These are phyloP conservation scores for Inonotus hispidus DNA, from an alignment of 1,284 basidiomycete species.

Conservation along the genomic window DNA sequence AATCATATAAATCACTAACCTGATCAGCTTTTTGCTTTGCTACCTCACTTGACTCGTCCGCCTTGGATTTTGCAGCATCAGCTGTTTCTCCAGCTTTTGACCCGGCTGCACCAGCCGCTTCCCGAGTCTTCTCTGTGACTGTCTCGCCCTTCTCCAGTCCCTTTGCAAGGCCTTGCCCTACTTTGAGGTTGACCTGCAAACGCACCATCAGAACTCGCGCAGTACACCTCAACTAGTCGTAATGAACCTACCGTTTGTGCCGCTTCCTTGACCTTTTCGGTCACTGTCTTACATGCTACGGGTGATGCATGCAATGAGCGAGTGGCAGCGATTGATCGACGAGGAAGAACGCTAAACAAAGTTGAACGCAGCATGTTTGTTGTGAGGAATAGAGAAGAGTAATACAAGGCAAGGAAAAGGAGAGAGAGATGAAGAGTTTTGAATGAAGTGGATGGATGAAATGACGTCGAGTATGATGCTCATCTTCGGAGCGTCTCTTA, in stretches of 20 bases:
- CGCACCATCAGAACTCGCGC: neutral
- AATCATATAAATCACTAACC: slow-evolving; percentile 27
- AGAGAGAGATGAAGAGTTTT: neutral
- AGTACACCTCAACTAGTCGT: neutral
- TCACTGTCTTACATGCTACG: slow-evolving; percentile 43
- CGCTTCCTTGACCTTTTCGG: slow-evolving; percentile 56
- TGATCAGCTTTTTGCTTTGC: slow-evolving; percentile 36
- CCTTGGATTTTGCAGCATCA: slow-evolving; percentile 33
- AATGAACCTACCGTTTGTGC: slow-evolving; percentile 45
- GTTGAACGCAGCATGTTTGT: slow-evolving; percentile 25
- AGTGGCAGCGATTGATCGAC: slow-evolving; percentile 22
- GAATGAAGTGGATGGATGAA: neutral
- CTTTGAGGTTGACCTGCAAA: slow-evolving; percentile 52
- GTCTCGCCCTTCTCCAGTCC: slow-evolving; percentile 62
- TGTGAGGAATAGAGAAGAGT: neutral
- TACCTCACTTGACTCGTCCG: slow-evolving; percentile 26
- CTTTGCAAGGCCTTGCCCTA: slow-evolving; percentile 53
- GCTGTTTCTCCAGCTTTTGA: slow-evolving; percentile 34
- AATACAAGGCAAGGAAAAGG: neutral
- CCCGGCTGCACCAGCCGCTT: slow-evolving; percentile 30
- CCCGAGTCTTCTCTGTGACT: slow-evolving; percentile 49
- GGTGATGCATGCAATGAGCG: slow-evolving; percentile 46
- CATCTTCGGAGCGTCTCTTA: neutral
- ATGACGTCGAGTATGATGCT: slow-evolving; percentile 10
- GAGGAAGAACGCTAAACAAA: slow-evolving; percentile 19